These are phyloP conservation scores for Noccaea bulbosa DNA, from an alignment of 345 rosid species.

Conservation along the genomic window DNA sequence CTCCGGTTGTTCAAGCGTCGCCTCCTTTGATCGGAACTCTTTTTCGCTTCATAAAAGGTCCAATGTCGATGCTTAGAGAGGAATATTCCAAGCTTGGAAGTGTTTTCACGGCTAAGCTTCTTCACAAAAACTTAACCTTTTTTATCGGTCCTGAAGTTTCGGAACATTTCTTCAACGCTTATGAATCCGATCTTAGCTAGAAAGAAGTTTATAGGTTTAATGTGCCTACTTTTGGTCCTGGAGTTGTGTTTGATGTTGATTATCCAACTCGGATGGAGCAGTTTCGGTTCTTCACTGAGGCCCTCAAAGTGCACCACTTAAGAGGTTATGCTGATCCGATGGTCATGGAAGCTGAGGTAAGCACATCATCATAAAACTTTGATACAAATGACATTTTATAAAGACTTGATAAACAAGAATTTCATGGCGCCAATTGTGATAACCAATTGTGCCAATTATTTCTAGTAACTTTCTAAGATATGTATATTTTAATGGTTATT, in stretches of 20 bases:
- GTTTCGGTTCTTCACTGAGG: conserved; percentile 91
- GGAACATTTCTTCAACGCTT: conserved; percentile 91
- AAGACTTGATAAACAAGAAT: no score
- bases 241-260: conserved; percentile 95
- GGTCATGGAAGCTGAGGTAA: conserved; percentile 89
- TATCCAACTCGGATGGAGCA: conserved; percentile 89
- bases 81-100: conserved; percentile 91
- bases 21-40: conserved; percentile 75
- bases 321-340: conserved; percentile 93
- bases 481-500: no score
- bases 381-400: neutral
- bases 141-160: conserved; percentile 96
- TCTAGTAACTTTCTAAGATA: no score
- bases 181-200: conserved; percentile 87
- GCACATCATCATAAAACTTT: neutral
- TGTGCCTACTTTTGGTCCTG: conserved; percentile 96
- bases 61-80: conserved; percentile 76
- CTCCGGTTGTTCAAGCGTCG: conserved; percentile 66
- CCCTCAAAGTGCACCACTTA: conserved; percentile 78
- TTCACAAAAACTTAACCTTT: conserved; percentile 84
- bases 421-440: no score
- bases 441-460: no score
- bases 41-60: conserved; percentile 75
- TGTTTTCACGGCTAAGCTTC: conserved; percentile 75
- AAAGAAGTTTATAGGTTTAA: conserved; percentile 96